Percentiles rank a stretch among this genome's conserved stretches.
Evolutionary conservation across 495 filamentous ascomycete species (phyloP).

Genomic region (Rhizodiscina lignyota): DNA sequence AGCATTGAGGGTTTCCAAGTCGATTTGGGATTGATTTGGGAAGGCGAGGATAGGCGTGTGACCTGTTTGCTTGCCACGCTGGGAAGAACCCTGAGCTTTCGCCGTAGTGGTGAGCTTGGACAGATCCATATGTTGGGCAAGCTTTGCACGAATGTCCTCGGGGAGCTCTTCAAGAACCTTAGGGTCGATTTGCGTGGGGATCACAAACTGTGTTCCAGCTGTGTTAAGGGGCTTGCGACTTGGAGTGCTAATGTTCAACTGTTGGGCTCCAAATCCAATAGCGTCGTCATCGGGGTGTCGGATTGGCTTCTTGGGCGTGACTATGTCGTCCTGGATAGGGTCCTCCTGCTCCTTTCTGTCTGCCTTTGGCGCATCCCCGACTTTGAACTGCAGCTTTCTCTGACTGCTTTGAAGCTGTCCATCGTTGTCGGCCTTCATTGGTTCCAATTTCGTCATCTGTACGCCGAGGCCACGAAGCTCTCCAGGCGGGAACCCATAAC

Average conservation of each 20-base stretch:
- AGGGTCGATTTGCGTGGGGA: conserved; percentile 66
- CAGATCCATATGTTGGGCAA: conserved; percentile 29
- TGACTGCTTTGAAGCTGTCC: conserved; percentile 30
- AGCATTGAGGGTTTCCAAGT: conserved; percentile 3
- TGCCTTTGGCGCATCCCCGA: conserved; percentile 4
- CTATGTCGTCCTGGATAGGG: conserved; percentile 33
- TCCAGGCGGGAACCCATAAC: conserved; percentile 72
- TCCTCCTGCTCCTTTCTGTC: conserved; percentile 21
- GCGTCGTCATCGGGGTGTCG: not conserved
- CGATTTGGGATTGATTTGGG: not conserved
- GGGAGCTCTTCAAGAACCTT: conserved; percentile 61
- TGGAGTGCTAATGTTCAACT: conserved; percentile 19
- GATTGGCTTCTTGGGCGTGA: conserved; percentile 52
- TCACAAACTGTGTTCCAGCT: conserved; percentile 70
- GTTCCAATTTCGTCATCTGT: conserved; percentile 83
- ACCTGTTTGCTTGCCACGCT: not conserved
- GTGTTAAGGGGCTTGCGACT: conserved; percentile 57
- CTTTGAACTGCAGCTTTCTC: conserved; percentile 41
- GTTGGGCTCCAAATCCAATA: conserved; percentile 16
- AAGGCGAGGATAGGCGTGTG: not conserved
- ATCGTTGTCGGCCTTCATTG: conserved; percentile 33
- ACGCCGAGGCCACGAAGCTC: conserved; percentile 81
- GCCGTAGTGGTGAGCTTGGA: conserved; percentile 5
- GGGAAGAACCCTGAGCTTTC: not conserved
- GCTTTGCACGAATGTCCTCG: conserved; percentile 56